phyloP scores from a whole-genome alignment of 805 yeast genomes.

The Candida orba region DNA sequence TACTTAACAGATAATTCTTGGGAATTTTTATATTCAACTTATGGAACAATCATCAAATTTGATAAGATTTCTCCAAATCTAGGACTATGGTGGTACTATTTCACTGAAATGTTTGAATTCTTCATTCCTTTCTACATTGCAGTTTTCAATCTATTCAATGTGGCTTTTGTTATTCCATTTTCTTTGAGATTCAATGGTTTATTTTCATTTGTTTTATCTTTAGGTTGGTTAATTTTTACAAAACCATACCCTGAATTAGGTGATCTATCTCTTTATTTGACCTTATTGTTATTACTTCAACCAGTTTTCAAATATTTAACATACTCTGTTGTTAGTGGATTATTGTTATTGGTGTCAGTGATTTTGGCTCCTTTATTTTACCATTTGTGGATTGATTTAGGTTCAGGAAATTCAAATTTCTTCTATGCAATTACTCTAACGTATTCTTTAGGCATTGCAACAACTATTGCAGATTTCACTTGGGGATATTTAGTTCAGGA shows the following conservation, averaged over 20 bases:
- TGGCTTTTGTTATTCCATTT: conserved; percentile 64
- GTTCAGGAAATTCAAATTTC: conserved; percentile 94
- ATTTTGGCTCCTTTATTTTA: conserved; percentile 82
- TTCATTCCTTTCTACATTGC: conserved; percentile 79
- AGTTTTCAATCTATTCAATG: conserved; percentile 71
- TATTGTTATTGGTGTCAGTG: conserved; percentile 50
- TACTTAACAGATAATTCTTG: conserved; percentile 31
- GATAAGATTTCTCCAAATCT: conserved; percentile 78
- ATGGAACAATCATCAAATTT: conserved; percentile 51
- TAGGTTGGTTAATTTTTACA: conserved; percentile 55
- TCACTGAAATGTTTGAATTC: conserved; percentile 89
- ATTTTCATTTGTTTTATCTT: conserved; percentile 41
- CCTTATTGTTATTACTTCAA: conserved; percentile 40
- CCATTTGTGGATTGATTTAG: conserved; percentile 88
- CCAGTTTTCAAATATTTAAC: conserved; percentile 39
- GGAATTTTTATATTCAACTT: conserved; percentile 45
- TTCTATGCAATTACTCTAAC: conserved; percentile 90
- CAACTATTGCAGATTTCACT: conserved; percentile 64
- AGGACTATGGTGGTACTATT: conserved; percentile 98
- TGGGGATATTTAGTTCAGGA: conserved; percentile 48
- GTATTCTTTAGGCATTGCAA: conserved; percentile 61
- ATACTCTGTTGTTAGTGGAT: conserved; percentile 40
- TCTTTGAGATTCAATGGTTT: conserved; percentile 67
- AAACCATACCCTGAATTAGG: conserved; percentile 84
- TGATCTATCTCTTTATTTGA: conserved; percentile 55